These are phyloP conservation scores for Immersiella caudata DNA, from an alignment of 495 filamentous ascomycete genomes.

Conservation along the genomic window DNA sequence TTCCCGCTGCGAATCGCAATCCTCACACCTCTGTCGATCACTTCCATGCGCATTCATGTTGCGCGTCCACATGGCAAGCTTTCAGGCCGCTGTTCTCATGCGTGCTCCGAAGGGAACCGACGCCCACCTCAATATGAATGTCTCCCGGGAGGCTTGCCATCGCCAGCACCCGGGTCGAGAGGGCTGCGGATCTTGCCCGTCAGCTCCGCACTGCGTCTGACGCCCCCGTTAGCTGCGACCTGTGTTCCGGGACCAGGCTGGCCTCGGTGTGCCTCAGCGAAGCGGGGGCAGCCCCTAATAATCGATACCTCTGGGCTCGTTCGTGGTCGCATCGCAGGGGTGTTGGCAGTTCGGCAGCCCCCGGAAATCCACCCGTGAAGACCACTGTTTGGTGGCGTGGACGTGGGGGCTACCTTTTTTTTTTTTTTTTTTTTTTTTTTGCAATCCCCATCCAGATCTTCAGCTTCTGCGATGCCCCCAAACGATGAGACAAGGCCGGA, in stretches of 20 bases:
- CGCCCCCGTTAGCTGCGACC: background rate
- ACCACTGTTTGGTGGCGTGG: background rate
- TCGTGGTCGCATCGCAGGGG: conserved; percentile 1
- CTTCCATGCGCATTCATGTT: too few relatives aligned
- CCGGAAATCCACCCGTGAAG: background rate
- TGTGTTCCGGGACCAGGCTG: background rate
- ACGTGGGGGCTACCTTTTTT: conserved; percentile 3
- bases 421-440: too few relatives aligned
- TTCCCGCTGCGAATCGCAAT: background rate
- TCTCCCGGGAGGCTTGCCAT: background rate
- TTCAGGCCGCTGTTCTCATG: too few relatives aligned
- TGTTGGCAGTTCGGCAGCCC: background rate
- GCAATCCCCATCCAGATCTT: background rate
- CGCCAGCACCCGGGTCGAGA: background rate
- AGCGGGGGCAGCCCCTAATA: background rate
- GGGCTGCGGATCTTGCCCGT: background rate
- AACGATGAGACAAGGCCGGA: background rate
- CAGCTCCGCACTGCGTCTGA: background rate
- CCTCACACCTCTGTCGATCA: background rate
- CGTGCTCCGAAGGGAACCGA: too few relatives aligned
- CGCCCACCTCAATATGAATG: background rate
- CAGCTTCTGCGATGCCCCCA: background rate
- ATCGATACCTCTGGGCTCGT: background rate
- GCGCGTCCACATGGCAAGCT: too few relatives aligned
- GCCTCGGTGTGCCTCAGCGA: background rate